phyloP scores from a whole-genome alignment of 2,329 filamentous ascomycete genomes.

The Penicillium frequentans region DNA sequence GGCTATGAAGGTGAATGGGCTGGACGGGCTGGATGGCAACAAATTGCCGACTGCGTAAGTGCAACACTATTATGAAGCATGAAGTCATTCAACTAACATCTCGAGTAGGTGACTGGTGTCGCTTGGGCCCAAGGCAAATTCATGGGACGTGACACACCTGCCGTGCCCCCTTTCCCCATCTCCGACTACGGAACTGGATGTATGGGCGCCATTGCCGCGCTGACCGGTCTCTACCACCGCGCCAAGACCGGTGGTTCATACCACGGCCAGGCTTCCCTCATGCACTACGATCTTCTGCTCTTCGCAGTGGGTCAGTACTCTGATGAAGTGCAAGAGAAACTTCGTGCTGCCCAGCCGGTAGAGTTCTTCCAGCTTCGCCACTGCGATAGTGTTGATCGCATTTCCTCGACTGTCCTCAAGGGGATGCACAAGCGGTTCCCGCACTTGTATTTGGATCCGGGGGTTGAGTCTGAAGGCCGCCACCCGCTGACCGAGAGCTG shows the following conservation, averaged over 20 bases:
- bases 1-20: constrained; percentile 66
- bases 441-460: constrained; percentile 50
- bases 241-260: constrained; percentile 66
- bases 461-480: constrained; percentile 24
- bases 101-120: constrained; percentile 39
- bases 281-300: constrained; percentile 68
- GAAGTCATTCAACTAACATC: neutral
- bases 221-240: constrained; percentile 63
- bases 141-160: constrained; percentile 39
- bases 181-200: constrained; percentile 69
- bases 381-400: constrained; percentile 64
- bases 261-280: constrained; percentile 62
- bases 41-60: constrained; percentile 67
- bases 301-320: constrained; percentile 61
- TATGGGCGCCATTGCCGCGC: constrained; percentile 67
- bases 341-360: constrained; percentile 51
- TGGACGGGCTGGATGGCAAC: constrained; percentile 67
- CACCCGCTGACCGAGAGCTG: constrained; percentile 52
- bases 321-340: constrained; percentile 51
- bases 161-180: constrained; percentile 53
- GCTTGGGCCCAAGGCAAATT: constrained; percentile 45
- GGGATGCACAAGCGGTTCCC: constrained; percentile 56
- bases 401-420: constrained; percentile 59
- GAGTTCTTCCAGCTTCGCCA: constrained; percentile 61
- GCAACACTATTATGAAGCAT: neutral